Evolutionary conservation across 2,329 filamentous ascomycete species (phyloP).

Genomic region (Penicillium sp.): DNA sequence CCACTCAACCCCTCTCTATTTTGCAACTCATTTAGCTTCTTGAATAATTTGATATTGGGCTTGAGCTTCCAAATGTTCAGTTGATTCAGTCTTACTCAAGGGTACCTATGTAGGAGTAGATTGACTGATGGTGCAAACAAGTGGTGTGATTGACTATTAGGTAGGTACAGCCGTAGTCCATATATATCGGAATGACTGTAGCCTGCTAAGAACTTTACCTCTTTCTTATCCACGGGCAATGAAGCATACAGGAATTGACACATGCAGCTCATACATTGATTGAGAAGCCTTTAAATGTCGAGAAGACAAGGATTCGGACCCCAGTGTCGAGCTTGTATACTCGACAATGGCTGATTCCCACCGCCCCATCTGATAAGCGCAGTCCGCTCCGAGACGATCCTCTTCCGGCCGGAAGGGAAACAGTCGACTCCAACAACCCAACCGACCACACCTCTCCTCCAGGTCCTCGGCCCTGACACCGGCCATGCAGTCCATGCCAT

Average conservation of each 20-base stretch:
- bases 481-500: constrained; percentile 51
- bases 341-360: background rate
- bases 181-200: too few species aligned
- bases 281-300: background rate
- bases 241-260: background rate
- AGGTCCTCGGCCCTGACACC: constrained; percentile 30
- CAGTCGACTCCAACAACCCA: constrained; percentile 25
- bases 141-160: too few species aligned
- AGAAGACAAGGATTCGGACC: too few species aligned
- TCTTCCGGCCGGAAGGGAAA: constrained; percentile 21
- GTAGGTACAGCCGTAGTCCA: too few species aligned
- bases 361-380: constrained; percentile 32
- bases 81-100: too few species aligned
- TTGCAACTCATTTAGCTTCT: too few species aligned
- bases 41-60: too few species aligned
- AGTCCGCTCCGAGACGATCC: constrained; percentile 28
- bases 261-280: background rate
- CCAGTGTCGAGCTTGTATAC: background rate
- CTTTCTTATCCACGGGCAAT: too few species aligned
- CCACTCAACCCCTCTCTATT: background rate
- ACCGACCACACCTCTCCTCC: constrained; percentile 21
- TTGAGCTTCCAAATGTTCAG: too few species aligned
- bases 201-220: too few species aligned
- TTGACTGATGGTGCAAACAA: too few species aligned
- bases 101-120: too few species aligned